Conservation (phyloP, 2,329 filamentous ascomycete species). For the Mycosphaerella sp. region DNA sequence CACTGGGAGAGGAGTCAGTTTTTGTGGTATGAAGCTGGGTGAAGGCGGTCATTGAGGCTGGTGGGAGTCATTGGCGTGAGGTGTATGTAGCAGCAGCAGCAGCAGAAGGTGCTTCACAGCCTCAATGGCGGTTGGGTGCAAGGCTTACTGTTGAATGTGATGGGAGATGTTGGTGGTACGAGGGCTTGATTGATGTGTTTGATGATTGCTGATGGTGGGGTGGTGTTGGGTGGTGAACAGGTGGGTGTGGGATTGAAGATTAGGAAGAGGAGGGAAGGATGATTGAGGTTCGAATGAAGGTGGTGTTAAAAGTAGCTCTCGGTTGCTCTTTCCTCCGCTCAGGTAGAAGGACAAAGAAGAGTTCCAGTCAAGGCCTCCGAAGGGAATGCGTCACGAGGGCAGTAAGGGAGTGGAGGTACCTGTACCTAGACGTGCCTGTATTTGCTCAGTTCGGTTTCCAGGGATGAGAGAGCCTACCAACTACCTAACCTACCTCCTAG, state of each 20-base stretch:
- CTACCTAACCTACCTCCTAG: no score
- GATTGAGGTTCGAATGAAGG: background rate
- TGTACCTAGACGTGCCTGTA: no score
- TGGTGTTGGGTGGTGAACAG: background rate
- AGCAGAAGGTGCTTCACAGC: background rate
- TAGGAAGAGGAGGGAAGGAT: background rate
- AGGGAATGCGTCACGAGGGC: no score
- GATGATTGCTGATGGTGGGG: background rate
- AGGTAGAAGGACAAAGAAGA: background rate
- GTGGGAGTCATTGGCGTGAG: constrained; percentile 10
- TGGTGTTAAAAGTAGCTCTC: background rate
- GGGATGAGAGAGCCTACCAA: no score
- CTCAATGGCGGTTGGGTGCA: background rate
- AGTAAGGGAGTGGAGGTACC: no score
- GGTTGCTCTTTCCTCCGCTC: background rate
- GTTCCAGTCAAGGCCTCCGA: no score
- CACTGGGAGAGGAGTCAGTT: constrained; percentile 53
- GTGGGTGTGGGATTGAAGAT: no score
- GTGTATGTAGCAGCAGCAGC: background rate
- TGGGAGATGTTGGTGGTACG: background rate
- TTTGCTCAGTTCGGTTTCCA: no score
- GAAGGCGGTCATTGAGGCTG: background rate
- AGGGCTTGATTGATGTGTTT: background rate
- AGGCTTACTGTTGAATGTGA: constrained; percentile 6
- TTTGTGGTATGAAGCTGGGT: background rate